A percentile compares a stretch with the other conserved stretches of the same genome.
These are phyloP conservation scores for Xylaria acuta DNA, from an alignment of 495 filamentous ascomycete genomes.

Conservation along the genomic window DNA sequence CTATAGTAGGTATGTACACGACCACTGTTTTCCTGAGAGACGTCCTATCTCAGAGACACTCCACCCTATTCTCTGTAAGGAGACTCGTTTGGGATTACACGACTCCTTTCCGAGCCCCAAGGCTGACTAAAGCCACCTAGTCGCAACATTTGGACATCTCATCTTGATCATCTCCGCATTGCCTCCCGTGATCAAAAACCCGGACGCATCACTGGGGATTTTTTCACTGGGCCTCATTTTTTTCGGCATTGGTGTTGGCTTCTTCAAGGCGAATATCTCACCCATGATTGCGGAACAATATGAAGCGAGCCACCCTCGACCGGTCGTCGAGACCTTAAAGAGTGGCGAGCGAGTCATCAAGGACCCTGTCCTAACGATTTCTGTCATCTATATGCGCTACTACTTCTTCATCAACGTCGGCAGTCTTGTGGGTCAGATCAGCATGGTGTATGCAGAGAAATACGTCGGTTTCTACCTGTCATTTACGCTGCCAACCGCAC, in stretches of 20 bases:
- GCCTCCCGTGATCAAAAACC: conserved; percentile 64
- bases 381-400: conserved; percentile 67
- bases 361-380: conserved; percentile 68
- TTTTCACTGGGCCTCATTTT: conserved; percentile 70
- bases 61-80: neutral
- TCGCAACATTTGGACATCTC: conserved; percentile 70
- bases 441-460: conserved; percentile 63
- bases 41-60: neutral
- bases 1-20: conserved; percentile 44
- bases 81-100: neutral
- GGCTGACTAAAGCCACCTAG: conserved; percentile 7
- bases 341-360: conserved; percentile 71
- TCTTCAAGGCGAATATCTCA: conserved; percentile 70
- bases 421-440: conserved; percentile 56
- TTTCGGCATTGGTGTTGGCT: conserved; percentile 70
- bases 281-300: conserved; percentile 67
- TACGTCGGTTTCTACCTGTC: conserved; percentile 82
- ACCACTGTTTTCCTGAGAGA: neutral
- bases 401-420: conserved; percentile 77
- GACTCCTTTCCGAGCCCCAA: neutral
- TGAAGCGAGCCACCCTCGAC: conserved; percentile 44
- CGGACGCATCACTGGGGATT: conserved; percentile 57
- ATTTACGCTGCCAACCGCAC: conserved; percentile 64
- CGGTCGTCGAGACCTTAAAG: conserved; percentile 50
- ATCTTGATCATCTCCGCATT: conserved; percentile 68